Conservation (phyloP, 1,284 basidiomycete species). For the Ustilago nuda region DNA sequence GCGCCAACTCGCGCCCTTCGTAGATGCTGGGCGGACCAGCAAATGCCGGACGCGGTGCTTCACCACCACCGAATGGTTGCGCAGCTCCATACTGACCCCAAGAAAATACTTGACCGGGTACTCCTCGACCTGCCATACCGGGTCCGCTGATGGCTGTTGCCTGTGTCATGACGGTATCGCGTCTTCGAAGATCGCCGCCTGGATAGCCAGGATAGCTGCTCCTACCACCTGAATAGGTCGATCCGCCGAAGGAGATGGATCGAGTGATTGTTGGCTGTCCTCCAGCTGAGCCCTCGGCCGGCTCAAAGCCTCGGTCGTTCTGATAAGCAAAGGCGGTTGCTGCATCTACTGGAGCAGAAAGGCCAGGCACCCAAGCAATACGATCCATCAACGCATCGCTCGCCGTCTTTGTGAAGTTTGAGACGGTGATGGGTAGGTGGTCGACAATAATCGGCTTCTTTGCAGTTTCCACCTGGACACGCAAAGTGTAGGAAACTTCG, state of each 20-base stretch:
- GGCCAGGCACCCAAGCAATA: slow-evolving; percentile 64
- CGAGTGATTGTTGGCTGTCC: slow-evolving; percentile 31
- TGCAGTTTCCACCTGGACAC: slow-evolving; percentile 61
- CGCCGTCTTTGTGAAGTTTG: slow-evolving; percentile 51
- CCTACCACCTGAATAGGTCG: slow-evolving; percentile 29
- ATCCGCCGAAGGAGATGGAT: slow-evolving; percentile 45
- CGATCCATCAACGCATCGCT: slow-evolving; percentile 44
- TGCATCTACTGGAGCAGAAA: slow-evolving; percentile 43
- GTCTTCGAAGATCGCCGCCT: slow-evolving; percentile 44
- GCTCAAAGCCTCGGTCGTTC: slow-evolving; percentile 3
- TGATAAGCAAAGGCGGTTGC: background rate
- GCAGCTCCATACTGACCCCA: slow-evolving; percentile 59
- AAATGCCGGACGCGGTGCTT: slow-evolving; percentile 49
- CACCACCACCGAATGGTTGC: slow-evolving; percentile 41
- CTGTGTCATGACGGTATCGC: slow-evolving; percentile 62
- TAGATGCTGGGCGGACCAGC: slow-evolving; percentile 61
- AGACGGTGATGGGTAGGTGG: slow-evolving; percentile 63
- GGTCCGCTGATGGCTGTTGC: slow-evolving; percentile 55
- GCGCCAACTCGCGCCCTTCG: slow-evolving; percentile 45
- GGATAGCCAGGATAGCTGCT: slow-evolving; percentile 34
- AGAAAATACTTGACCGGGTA: slow-evolving; percentile 59
- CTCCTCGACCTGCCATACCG: slow-evolving; percentile 62
- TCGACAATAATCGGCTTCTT: slow-evolving; percentile 66
- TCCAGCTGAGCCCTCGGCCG: slow-evolving; percentile 8
- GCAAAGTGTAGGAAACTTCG: slow-evolving; percentile 64